Evolutionary conservation across 176 grass and related monocot species (phyloP), one percentile per base, ranked within the genome.

Genomic region (Avena atlantica): DNA sequence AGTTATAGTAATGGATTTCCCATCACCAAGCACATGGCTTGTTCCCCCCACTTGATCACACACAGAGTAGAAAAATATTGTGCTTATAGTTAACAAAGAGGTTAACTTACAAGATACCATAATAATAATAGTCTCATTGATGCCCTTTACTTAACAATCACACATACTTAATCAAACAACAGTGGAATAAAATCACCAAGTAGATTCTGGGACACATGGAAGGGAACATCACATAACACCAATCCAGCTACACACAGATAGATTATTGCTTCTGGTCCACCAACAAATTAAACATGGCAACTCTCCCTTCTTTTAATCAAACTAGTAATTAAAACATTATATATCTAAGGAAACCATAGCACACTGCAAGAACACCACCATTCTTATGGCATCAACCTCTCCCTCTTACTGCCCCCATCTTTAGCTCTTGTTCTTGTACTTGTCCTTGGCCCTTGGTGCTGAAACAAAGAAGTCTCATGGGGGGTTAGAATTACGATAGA

Each of bases 391-490:
- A 88, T 89, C 86, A 84, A 67, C 85, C 37, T 49, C 53, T 76
- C 42, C 85, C 80, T 82, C 83, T 96, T 91, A 76, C 84, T 40
- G 69, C 81, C 81, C 81, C 79, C 78, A 77, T 86, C 42, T 78
- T 99, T 88, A 96, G 88, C 89, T 92, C 70, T 89, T 89, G 89
- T 90, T 99, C 94, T 91, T 94, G 90, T 75, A 86, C 87, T 93
- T 99, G 76, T 99, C 94, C 90, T 95, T 96, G 69, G 83, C 76
- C 90, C 91, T 96, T 81, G 97, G 94, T 87, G 94, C 97, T 99
- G 92, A 50, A 29, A 63, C 24, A 62, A 42, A 56, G 1, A 50
- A 23, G 9, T 27, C 10, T 21, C 45, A 50, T 69, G 11, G 29
- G 5, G 8, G 45, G 58, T 84, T 45, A 83, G 70, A 45, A 56